Evolutionary conservation across 1,284 basidiomycete genomes (phyloP).

Genomic region (Ganoderma meredithae): DNA sequence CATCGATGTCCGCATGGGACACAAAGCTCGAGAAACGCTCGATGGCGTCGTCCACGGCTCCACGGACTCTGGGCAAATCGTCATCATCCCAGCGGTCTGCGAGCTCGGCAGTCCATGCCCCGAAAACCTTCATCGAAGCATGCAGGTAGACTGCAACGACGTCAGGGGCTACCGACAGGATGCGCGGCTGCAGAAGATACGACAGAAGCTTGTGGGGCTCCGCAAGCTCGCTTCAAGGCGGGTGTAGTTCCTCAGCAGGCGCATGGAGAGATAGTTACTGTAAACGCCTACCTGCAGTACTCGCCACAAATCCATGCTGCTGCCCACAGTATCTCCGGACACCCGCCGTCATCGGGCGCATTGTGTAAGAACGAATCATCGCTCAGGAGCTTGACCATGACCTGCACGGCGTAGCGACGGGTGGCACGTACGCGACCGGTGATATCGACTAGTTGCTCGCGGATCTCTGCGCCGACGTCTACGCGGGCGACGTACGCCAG

Average conservation of each 20-base stretch:
- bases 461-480: slow-evolving; percentile 77
- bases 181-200: slow-evolving; percentile 70
- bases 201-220: slow-evolving; percentile 76
- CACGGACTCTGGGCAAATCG: slow-evolving; percentile 66
- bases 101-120: slow-evolving; percentile 79
- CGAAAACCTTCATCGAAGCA: slow-evolving; percentile 88
- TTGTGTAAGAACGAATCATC: slow-evolving; percentile 79
- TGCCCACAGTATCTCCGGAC: slow-evolving; percentile 87
- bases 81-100: slow-evolving; percentile 81
- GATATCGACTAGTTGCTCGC: slow-evolving; percentile 88
- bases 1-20: slow-evolving; percentile 77
- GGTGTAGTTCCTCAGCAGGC: slow-evolving; percentile 2
- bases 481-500: slow-evolving; percentile 86
- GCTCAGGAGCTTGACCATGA: slow-evolving; percentile 81
- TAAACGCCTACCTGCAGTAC: slow-evolving; percentile 74
- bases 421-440: slow-evolving; percentile 83
- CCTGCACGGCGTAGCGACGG: slow-evolving; percentile 79
- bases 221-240: slow-evolving; percentile 61
- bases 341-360: slow-evolving; percentile 67
- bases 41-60: slow-evolving; percentile 66
- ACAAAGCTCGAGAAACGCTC: slow-evolving; percentile 63
- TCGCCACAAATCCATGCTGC: slow-evolving; percentile 97
- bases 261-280: background rate
- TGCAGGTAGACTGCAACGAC: slow-evolving; percentile 84
- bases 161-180: slow-evolving; percentile 61